Percentiles rank a stretch among this genome's conserved stretches.
These are phyloP conservation scores for Gnomoniopsis smithogilvyi DNA, from an alignment of 2,329 filamentous ascomycete genomes.

Conservation along the genomic window DNA sequence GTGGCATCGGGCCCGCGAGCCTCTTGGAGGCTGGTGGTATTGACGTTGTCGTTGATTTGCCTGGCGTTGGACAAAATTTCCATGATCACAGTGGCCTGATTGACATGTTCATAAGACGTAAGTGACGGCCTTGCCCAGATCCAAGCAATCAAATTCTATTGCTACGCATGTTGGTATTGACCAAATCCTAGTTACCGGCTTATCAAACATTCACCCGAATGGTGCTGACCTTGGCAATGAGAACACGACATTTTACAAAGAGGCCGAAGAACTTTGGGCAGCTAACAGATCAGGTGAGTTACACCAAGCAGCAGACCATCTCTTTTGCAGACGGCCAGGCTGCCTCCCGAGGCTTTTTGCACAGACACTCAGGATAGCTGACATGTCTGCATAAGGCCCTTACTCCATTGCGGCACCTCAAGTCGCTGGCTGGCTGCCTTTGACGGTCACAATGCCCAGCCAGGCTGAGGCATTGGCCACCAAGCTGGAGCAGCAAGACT, in stretches of 20 bases:
- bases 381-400: constrained; percentile 20
- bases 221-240: constrained; percentile 26
- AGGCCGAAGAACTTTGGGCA: constrained; percentile 27
- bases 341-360: too few species aligned
- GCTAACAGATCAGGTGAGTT: constrained; percentile 24
- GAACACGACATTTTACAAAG: constrained; percentile 17
- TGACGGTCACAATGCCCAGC: constrained; percentile 31
- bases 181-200: background rate
- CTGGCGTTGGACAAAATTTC: constrained; percentile 46
- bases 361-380: too few species aligned
- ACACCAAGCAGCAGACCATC: too few species aligned
- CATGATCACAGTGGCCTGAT: constrained; percentile 41
- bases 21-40: constrained; percentile 42
- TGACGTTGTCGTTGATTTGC: constrained; percentile 36
- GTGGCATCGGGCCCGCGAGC: constrained; percentile 35
- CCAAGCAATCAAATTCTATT: too few species aligned
- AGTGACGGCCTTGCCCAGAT: constrained; percentile 12
- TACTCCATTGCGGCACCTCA: constrained; percentile 33
- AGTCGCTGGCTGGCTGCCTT: constrained; percentile 32
- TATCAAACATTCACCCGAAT: constrained; percentile 24
- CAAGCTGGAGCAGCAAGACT: constrained; percentile 29
- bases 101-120: constrained; percentile 24
- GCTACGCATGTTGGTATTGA: background rate
- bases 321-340: too few species aligned
- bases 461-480: constrained; percentile 29